A percentile compares a stretch with the other conserved stretches of the same genome.
Conservation (phyloP, 164 flowering plant genomes). For the Amborella trichopoda region DNA sequence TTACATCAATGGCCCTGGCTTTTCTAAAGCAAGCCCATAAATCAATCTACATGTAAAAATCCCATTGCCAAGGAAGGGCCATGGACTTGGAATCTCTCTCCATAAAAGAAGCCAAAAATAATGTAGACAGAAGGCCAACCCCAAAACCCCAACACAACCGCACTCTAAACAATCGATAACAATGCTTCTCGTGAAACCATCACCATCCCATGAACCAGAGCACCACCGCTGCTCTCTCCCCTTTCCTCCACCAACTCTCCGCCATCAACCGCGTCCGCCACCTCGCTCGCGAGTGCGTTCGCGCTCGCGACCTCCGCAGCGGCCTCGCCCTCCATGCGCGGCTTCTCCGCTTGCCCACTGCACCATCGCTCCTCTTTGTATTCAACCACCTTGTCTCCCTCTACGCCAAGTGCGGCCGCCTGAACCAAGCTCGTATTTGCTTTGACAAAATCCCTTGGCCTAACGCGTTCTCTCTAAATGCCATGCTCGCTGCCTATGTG, state of each 20-base stretch:
- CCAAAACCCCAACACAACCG: too few relatives aligned
- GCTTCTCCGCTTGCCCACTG: conserved; percentile 43
- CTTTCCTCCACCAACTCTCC: conserved; percentile 4
- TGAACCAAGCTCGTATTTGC: conserved; percentile 34
- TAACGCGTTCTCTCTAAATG: conserved; percentile 73
- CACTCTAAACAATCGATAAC: too few relatives aligned
- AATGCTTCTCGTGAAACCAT: too few relatives aligned
- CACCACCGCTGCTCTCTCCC: too few relatives aligned
- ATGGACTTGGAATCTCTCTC: too few relatives aligned
- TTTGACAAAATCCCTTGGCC: conserved; percentile 39
- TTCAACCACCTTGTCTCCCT: conserved; percentile 79
- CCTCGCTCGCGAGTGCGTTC: conserved; percentile 42
- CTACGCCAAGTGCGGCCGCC: conserved; percentile 65
- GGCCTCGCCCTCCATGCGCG: conserved; percentile 65
- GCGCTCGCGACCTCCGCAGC: conserved; percentile 28
- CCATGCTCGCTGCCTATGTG: conserved; percentile 50
- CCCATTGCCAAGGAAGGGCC: too few relatives aligned
- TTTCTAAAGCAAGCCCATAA: too few relatives aligned
- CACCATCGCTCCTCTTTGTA: conserved; percentile 37
- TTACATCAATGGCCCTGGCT: too few relatives aligned
- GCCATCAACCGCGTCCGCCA: conserved; percentile 18
- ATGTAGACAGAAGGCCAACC: too few relatives aligned
- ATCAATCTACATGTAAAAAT: too few relatives aligned
- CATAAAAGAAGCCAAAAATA: too few relatives aligned
- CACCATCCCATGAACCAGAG: too few relatives aligned